Evolutionary conservation across 495 filamentous ascomycete genomes (phyloP), one percentile per base, ranked within the genome.

Genomic region (Aspergillus nidulans): DNA sequence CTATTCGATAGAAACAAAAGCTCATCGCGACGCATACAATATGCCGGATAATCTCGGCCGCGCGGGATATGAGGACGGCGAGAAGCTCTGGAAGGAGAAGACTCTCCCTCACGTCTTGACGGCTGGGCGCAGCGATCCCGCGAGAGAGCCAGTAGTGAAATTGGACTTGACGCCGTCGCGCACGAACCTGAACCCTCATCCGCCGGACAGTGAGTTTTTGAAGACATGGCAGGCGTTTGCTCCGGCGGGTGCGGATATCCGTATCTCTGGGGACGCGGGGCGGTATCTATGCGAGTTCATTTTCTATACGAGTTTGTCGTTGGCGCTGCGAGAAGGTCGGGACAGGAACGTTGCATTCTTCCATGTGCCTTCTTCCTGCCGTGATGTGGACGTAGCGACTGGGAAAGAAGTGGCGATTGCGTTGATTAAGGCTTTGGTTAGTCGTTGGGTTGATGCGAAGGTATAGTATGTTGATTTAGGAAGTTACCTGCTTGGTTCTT

Each of bases 261-360:
- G 82, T 6, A 71, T 86, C 12, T 90, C 86, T 5, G 81, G 85
- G 40, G 86, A 95, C 63, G 86, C 90, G 0, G 90, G 91, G 0
- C 85, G 81, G 41, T 96, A 87, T 63, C 73, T 92, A 15, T 96
- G 91, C 66, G 91, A 92, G 60, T 96, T 91, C 64, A 91, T 87
- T 45, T 94, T 89, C 69, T 95, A 85, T 71, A 85, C 85, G 6
- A 88, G 82, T 57, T 61, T 96, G 65, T 78, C 85, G 18, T 66
- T 71, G 54, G 70, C 83, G 18, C 67, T 72, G 45, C 77, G 75
- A 67, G 70, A 72, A 5, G 73, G 75, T 19, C 64, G 73, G 34
- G 71, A 76, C 45, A 74, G 74, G 40, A 84, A 81, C 49, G 84
- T 91, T 15, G 65, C 86, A 24, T 96, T 96, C 64, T 69, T 92